Evolutionary conservation across 1,139 yeast species (phyloP), one percentile per base, ranked within the genome.

Genomic region (Debaryomycetaceae sp.): DNA sequence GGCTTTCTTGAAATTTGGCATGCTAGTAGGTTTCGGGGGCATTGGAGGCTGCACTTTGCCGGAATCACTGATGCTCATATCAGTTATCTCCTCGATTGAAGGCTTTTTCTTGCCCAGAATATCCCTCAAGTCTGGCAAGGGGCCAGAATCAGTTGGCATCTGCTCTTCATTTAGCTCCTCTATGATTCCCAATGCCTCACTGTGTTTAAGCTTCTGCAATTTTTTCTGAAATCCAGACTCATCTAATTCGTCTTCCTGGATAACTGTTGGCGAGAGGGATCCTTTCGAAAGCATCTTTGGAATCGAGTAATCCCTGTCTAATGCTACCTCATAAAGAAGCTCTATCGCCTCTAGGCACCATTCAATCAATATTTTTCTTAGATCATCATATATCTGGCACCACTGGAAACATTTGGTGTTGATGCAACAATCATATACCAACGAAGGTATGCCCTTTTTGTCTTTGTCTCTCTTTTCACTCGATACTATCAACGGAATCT

Each of bases 341-440:
- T 85, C 93, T 6, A 84, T 76, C 2, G 87, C 78, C 55, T 86
- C 93, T 41, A 85, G 59, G 53, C 89, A 76, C 85, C 84, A 80
- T 50, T 80, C 84, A 24, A 78, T 70, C 44, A 78, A 54, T 9
- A 80, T 80, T 24, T 69, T 61, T 45, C 72, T 65, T 44, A 80
- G 65, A 45, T 79, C 81, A 2, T 54, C 45, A 51, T 83, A 86
- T 36, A 78, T 59, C 42, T 79, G 74, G 41, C 84, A 70, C 83
- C 91, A 83, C 45, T 73, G 71, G 64, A 83, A 77, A 48, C 89
- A 79, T 11, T 65, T 66, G 14, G 78, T 71, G 58, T 84, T 80
- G 43, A 87, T 76, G 36, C 90, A 83, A 59, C 96, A 88, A 60
- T 89, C 96, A 56, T 81, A 80, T 3, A 87, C 89, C 36, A 77